phyloP scores from a whole-genome alignment of 345 rosid genomes.

The Linum tenue region DNA sequence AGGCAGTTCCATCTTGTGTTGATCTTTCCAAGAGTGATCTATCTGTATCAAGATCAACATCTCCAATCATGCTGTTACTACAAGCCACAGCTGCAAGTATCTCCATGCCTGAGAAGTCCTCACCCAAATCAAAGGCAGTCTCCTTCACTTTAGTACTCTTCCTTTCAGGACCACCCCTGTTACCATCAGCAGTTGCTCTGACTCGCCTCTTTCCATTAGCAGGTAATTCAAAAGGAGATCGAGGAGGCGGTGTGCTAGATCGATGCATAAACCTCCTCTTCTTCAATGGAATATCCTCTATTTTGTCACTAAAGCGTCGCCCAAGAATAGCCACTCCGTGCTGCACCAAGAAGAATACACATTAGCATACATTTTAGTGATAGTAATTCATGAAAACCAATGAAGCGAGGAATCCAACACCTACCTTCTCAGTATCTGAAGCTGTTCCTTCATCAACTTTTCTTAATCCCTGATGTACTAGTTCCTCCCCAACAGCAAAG shows the following conservation, averaged over 20 bases:
- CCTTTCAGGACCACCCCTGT: conserved; percentile 3
- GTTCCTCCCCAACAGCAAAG: conserved; percentile 15
- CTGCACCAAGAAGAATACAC: conserved; percentile 24
- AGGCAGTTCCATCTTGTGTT: conserved; percentile 10
- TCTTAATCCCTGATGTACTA: conserved; percentile 17
- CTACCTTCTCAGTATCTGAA: conserved; percentile 48
- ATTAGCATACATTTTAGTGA: conserved; percentile 5
- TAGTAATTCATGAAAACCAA: conserved; percentile 1
- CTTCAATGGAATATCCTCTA: conserved; percentile 42
- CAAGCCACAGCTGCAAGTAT: conserved; percentile 55
- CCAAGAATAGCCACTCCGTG: conserved; percentile 47
- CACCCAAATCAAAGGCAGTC: conserved; percentile 17
- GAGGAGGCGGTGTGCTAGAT: conserved; percentile 22
- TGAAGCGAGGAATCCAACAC: conserved; percentile 7
- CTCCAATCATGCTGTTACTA: conserved; percentile 23
- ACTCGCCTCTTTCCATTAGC: conserved; percentile 3
- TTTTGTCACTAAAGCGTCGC: conserved; percentile 34
- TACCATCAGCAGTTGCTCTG: conserved; percentile 7
- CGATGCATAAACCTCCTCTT: conserved; percentile 32
- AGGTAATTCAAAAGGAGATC: conserved; percentile 19
- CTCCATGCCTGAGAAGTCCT: conserved; percentile 54
- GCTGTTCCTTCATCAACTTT: conserved; percentile 15
- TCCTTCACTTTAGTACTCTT: conserved; percentile 11
- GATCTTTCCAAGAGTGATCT: conserved; percentile 12
- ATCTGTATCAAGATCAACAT: conserved; percentile 12